Base-by-base conservation (phyloP, 805 yeast genomes). In the Schwanniomyces vanrijiae region DNA sequence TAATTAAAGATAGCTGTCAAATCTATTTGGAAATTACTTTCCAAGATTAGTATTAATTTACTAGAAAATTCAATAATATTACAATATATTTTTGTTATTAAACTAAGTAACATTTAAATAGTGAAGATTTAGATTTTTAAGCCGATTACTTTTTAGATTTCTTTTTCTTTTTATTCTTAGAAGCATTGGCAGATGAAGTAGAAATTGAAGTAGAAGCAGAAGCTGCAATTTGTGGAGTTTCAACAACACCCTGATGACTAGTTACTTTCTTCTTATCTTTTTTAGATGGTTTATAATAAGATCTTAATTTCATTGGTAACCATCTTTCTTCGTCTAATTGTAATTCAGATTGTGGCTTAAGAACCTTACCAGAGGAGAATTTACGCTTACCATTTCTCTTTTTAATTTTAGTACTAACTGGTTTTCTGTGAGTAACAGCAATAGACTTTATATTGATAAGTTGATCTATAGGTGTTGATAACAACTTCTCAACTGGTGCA, bases 221-320 rank as follows among this genome's bases (percentile, higher is more conserved):
- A 2, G 57, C 8, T 5, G 48, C 44, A 14, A 54, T 44, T 18
- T 50, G 19, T 44, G 51, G 22, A 40, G 53, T 7, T 35, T 59
- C 63, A 40, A 59, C 35, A 1, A 57, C 64, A 22, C 68, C 69
- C 53, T 64, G 65, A 52, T 55, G 53, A 43, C 69, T 55, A 39
- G 64, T 25, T 22, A 43, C 40, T 29, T 49, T 58, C 49, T 62
- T 63, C 47, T 62, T 67, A 35, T 81, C 85, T 53, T 83, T 80
- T 71, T 82, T 83, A 61, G 88, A 86, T 11, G 95, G 88, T 65
- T 82, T 88, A 69, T 86, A 90, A 56, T 84, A 81, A 5, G 90
- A 79, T 64, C 98, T 81, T 61, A 91, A 95, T 61, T 83, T 86
- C 76, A 87, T 57, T 19, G 97, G 96, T 43, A 92, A 66, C 98